Conservation (phyloP, 495 filamentous ascomycete species). For the Jackrogersella minutella region DNA sequence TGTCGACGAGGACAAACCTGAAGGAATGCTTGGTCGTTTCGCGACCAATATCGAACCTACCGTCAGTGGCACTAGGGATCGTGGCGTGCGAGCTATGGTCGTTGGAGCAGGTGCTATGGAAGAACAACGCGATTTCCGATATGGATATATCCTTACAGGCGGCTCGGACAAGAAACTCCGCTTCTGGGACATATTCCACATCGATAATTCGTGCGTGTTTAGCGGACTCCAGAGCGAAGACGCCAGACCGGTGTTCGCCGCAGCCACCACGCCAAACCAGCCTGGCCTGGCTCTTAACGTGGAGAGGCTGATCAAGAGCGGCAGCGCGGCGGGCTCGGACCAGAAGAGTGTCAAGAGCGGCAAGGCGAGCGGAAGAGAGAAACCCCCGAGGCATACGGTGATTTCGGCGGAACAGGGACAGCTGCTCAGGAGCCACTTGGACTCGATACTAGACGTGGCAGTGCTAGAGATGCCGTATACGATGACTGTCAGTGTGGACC, state of each 20-base stretch:
- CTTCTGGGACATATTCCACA: constrained; percentile 84
- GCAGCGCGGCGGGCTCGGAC: constrained; percentile 46
- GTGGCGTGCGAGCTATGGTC: constrained; percentile 68
- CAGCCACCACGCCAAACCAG: constrained; percentile 63
- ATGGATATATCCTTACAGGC: constrained; percentile 80
- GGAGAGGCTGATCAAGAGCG: constrained; percentile 68
- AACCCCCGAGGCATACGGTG: constrained; percentile 78
- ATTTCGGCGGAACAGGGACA: constrained; percentile 89
- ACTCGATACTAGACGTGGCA: constrained; percentile 86
- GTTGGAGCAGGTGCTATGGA: constrained; percentile 62
- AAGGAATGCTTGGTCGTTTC: constrained; percentile 89
- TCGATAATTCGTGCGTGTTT: constrained; percentile 77
- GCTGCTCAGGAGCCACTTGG: constrained; percentile 84
- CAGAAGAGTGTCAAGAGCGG: constrained; percentile 47
- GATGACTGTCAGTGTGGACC: constrained; percentile 90
- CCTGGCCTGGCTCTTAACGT: constrained; percentile 75
- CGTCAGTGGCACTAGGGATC: constrained; percentile 56
- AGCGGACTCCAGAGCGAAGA: constrained; percentile 81
- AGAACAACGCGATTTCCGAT: constrained; percentile 65
- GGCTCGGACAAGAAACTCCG: constrained; percentile 90
- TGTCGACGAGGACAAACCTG: constrained; percentile 87
- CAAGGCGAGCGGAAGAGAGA: constrained; percentile 47
- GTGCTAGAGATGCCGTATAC: constrained; percentile 88
- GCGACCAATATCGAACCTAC: constrained; percentile 72
- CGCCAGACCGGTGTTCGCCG: constrained; percentile 68